These are phyloP conservation scores for Xylaria sp. DNA, from an alignment of 2,329 filamentous ascomycete genomes.

Conservation along the genomic window DNA sequence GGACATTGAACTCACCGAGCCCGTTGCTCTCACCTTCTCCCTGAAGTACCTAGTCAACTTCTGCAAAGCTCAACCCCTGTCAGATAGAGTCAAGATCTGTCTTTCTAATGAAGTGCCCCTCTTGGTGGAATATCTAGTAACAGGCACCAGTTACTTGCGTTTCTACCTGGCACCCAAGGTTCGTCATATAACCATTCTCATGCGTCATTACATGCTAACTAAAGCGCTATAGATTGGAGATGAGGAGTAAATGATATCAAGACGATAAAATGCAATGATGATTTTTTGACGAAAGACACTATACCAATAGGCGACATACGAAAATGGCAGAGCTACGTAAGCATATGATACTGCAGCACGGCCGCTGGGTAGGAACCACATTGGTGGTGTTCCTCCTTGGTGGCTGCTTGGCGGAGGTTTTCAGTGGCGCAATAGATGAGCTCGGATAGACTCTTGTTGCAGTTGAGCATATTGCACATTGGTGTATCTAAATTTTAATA, in stretches of 20 bases:
- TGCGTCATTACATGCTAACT: conserved; percentile 50
- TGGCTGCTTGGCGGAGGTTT: conserved; percentile 1
- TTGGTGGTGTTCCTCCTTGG: not conserved
- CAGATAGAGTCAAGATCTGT: conserved; percentile 86
- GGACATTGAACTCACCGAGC: conserved; percentile 89
- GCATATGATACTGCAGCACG: conserved; percentile 33
- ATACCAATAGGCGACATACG: conserved; percentile 38
- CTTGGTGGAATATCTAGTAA: conserved; percentile 88
- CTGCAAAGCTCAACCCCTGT: conserved; percentile 94
- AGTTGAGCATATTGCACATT: conserved; percentile 5
- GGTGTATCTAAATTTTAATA: conserved; percentile 23
- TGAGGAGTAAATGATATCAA: conserved; percentile 61
- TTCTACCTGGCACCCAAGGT: conserved; percentile 99
- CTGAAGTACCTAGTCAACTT: conserved; percentile 99
- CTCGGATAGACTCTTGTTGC: conserved; percentile 7
- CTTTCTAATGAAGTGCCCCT: conserved; percentile 96
- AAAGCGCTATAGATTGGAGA: conserved; percentile 70
- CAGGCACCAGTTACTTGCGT: conserved; percentile 86
- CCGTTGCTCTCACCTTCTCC: conserved; percentile 94
- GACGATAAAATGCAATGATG: conserved; percentile 33
- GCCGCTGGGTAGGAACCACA: conserved; percentile 8
- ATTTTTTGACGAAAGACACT: conserved; percentile 42
- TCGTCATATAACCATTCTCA: conserved; percentile 48
- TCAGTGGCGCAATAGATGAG: conserved; percentile 4
- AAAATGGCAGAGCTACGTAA: conserved; percentile 24